Conservation (phyloP, 78 protist genomes). For the Polysphondylium violaceum region DNA sequence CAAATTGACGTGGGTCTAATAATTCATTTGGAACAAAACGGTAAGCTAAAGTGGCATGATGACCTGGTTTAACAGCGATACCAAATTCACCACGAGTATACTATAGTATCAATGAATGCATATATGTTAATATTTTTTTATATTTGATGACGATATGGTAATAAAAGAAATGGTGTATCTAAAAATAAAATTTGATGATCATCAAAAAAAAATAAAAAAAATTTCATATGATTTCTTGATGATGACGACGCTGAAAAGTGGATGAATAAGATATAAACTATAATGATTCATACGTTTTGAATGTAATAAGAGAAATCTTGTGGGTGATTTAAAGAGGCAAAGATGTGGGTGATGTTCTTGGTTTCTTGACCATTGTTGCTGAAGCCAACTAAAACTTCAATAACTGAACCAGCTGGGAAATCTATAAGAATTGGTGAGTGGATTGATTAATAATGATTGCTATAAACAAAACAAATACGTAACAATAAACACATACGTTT, state of each 20-base stretch:
- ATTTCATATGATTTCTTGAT: background rate
- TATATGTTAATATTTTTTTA: background rate
- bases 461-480: background rate
- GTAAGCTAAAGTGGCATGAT: conserved; percentile 63
- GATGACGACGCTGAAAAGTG: background rate
- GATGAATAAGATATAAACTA: background rate
- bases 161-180: background rate
- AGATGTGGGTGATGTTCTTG: conserved; percentile 39
- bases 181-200: background rate
- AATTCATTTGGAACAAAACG: conserved; percentile 68
- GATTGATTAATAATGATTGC: background rate
- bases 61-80: conserved; percentile 54
- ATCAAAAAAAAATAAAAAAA: background rate
- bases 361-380: conserved; percentile 44
- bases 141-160: background rate
- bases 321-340: conserved; percentile 71
- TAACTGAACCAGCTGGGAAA: conserved; percentile 73
- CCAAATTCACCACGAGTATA: conserved; percentile 75
- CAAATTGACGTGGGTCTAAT: conserved; percentile 77
- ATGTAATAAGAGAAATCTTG: conserved; percentile 52
- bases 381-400: conserved; percentile 75
- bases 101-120: background rate
- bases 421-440: background rate
- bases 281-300: conserved; percentile 21
- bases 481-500: conserved; percentile 25